Evolutionary conservation across 129 eudicot species (phyloP).

Genomic region (carrot (Daucus carota)): DNA sequence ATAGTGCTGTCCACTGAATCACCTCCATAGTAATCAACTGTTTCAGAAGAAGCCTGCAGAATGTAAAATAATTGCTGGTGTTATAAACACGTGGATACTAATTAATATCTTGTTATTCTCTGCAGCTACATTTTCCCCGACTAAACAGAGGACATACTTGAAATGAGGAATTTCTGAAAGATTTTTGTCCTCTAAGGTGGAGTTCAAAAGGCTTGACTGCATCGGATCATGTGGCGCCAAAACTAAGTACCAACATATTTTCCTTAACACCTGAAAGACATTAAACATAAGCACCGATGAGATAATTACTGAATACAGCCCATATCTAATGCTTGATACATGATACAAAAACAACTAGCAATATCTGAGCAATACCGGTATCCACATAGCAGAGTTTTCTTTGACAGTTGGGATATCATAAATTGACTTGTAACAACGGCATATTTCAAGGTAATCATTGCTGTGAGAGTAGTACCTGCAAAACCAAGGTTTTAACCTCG

Average conservation of each 20-base stretch:
- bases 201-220: conserved; percentile 89
- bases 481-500: neutral
- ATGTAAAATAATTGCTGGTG: neutral
- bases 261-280: conserved; percentile 56
- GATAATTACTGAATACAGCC: neutral
- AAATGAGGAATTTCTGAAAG: conserved; percentile 82
- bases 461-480: conserved; percentile 68
- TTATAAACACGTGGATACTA: neutral
- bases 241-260: conserved; percentile 86
- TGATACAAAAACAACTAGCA: neutral
- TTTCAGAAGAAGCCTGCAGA: conserved; percentile 52
- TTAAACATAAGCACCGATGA: neutral
- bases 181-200: conserved; percentile 88
- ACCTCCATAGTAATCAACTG: conserved; percentile 90
- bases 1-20: conserved; percentile 75
- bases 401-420: conserved; percentile 88
- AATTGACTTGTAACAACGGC: conserved; percentile 87
- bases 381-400: conserved; percentile 76
- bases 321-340: neutral
- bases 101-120: neutral
- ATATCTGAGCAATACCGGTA: conserved; percentile 33
- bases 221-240: conserved; percentile 93
- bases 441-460: conserved; percentile 90
- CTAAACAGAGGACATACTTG: conserved; percentile 26
- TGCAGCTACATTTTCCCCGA: neutral